These are phyloP conservation scores for Hypoxylon lienhwacheense DNA, from an alignment of 495 filamentous ascomycete species.

Conservation along the genomic window DNA sequence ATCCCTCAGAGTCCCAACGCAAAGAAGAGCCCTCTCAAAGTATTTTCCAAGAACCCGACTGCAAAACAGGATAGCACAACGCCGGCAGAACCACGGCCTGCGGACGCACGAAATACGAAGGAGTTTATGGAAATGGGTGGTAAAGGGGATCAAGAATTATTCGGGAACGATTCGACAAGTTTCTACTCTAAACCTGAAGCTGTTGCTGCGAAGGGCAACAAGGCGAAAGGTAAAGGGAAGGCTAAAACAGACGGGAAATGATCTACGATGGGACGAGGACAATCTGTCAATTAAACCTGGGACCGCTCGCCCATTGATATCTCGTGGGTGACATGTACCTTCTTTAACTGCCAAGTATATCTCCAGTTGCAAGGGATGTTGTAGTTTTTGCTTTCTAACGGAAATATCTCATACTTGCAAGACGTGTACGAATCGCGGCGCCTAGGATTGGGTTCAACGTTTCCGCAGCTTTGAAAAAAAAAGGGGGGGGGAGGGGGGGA, in stretches of 20 bases:
- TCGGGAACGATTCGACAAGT: slow-evolving; percentile 62
- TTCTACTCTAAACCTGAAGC: slow-evolving; percentile 47
- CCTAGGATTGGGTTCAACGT: slow-evolving; percentile 11
- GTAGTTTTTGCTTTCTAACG: background rate
- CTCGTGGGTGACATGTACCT: background rate
- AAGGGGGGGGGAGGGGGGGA: too few species aligned
- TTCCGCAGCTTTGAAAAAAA: slow-evolving; percentile 22
- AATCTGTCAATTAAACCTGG: slow-evolving; percentile 12
- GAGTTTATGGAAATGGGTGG: slow-evolving; percentile 83
- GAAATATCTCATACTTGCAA: background rate
- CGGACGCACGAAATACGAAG: slow-evolving; percentile 62
- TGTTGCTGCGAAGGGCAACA: slow-evolving; percentile 32
- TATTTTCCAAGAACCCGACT: slow-evolving; percentile 74
- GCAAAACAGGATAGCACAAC: slow-evolving; percentile 20
- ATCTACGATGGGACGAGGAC: background rate
- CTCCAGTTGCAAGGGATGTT: background rate
- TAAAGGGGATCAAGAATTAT: slow-evolving; percentile 78
- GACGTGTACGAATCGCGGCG: slow-evolving; percentile 4
- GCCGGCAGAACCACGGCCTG: slow-evolving; percentile 61
- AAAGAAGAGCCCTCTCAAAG: slow-evolving; percentile 65
- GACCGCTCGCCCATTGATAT: too few species aligned
- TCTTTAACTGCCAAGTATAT: background rate
- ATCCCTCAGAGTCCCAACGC: slow-evolving; percentile 54
- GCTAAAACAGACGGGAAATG: slow-evolving; percentile 20
- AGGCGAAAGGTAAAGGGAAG: slow-evolving; percentile 39